phyloP scores from a whole-genome alignment of 2,329 filamentous ascomycete species.

The Huntiella savannae region DNA sequence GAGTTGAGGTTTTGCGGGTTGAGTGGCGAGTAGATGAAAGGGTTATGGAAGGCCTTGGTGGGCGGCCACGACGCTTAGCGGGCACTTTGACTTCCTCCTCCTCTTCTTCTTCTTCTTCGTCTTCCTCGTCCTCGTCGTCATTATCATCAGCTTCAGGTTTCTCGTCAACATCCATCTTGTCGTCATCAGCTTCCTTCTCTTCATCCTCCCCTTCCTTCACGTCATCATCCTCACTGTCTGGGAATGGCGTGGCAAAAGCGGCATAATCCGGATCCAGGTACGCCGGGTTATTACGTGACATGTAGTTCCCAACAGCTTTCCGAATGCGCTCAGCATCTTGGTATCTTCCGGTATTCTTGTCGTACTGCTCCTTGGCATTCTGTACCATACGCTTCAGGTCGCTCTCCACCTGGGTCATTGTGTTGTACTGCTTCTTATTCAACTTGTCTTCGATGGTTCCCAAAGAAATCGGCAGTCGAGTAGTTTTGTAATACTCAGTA shows the following conservation, averaged over 20 bases:
- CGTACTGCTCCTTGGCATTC: slow-evolving; percentile 73
- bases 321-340: slow-evolving; percentile 74
- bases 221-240: slow-evolving; percentile 27
- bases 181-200: slow-evolving; percentile 12
- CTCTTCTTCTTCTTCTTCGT: slow-evolving; percentile 16
- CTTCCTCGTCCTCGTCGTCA: slow-evolving; percentile 16
- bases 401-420: slow-evolving; percentile 56
- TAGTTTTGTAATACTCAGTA: slow-evolving; percentile 54
- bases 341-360: slow-evolving; percentile 51
- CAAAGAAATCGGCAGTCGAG: slow-evolving; percentile 61
- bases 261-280: slow-evolving; percentile 51
- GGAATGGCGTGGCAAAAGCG: slow-evolving; percentile 55
- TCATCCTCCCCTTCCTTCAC: slow-evolving; percentile 17
- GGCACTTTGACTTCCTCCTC: slow-evolving; percentile 1
- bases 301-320: slow-evolving; percentile 72
- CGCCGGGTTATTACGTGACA: slow-evolving; percentile 71
- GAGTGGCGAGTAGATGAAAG: slow-evolving; percentile 7
- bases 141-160: slow-evolving; percentile 18
- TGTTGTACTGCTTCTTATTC: slow-evolving; percentile 46
- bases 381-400: slow-evolving; percentile 76
- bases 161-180: slow-evolving; percentile 16
- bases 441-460: slow-evolving; percentile 61
- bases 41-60: slow-evolving; percentile 2
- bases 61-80: slow-evolving; percentile 9
- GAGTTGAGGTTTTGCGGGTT: slow-evolving; percentile 3